Percentiles rank a stretch among this genome's conserved stretches.
Evolutionary conservation across 2,329 filamentous ascomycete genomes (phyloP).

Genomic region (Diaporthe caulivora): DNA sequence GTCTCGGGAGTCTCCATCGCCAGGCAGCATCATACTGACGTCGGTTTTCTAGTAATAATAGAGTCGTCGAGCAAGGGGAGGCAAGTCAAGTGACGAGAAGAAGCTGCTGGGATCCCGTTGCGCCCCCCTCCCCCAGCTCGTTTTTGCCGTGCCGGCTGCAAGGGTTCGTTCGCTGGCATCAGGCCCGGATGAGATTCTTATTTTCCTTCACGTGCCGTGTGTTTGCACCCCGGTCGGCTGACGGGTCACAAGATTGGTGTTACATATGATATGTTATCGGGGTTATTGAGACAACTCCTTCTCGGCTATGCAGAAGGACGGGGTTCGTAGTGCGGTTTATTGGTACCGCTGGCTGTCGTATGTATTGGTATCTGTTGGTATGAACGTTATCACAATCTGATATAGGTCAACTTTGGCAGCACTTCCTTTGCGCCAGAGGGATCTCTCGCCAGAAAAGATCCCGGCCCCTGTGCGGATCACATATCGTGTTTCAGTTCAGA

Average conservation of each 20-base stretch:
- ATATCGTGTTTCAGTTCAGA: neutral
- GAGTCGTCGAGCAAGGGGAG: neutral
- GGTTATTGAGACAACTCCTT: neutral
- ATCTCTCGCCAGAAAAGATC: neutral
- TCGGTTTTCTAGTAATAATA: neutral
- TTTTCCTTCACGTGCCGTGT: neutral
- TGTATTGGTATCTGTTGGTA: neutral
- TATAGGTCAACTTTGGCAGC: neutral
- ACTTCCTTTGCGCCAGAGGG: neutral
- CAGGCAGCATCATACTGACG: neutral
- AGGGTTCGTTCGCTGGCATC: neutral
- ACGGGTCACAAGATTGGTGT: slow-evolving; percentile 9
- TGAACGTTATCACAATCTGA: neutral
- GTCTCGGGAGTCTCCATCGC: no score
- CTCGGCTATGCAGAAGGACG: slow-evolving; percentile 26
- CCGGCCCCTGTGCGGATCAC: slow-evolving; percentile 14
- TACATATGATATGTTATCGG: slow-evolving; percentile 26
- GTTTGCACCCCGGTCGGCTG: slow-evolving; percentile 10
- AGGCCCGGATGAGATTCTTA: neutral
- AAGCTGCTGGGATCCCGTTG: slow-evolving; percentile 12
- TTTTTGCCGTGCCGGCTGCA: neutral
- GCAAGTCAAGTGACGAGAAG: slow-evolving; percentile 16
- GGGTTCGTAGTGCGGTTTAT: neutral
- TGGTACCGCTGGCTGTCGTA: neutral
- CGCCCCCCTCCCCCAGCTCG: neutral